Percentiles rank a stretch among this genome's conserved stretches.
Conservation (phyloP, 2,329 filamentous ascomycete species). For the Talaromyces sp. region DNA sequence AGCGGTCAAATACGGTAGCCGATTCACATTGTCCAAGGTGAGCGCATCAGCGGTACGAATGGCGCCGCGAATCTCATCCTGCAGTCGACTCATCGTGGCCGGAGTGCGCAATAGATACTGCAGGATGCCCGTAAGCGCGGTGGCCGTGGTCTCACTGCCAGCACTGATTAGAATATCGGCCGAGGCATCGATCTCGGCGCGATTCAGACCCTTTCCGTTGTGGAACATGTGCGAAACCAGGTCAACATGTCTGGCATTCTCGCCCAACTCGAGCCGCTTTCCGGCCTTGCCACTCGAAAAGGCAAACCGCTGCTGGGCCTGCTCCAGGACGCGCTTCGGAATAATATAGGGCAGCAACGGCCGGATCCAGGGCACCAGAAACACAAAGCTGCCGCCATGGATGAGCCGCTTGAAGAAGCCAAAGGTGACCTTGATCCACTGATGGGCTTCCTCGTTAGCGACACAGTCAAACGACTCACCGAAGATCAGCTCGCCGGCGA, state of each 20-base stretch:
- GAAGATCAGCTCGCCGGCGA: neutral
- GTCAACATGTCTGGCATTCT: neutral
- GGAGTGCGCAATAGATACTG: constrained; percentile 28
- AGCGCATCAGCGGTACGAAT: constrained; percentile 28
- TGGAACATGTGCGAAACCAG: neutral
- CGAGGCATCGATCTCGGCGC: constrained; percentile 35
- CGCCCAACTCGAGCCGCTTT: no score
- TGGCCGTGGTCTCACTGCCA: constrained; percentile 51
- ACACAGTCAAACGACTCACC: neutral
- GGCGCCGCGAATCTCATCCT: constrained; percentile 40
- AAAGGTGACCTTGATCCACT: neutral
- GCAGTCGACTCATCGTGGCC: constrained; percentile 42
- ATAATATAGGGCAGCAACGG: neutral
- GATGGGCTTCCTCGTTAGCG: neutral
- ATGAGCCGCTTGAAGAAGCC: neutral
- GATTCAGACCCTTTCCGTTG: constrained; percentile 15
- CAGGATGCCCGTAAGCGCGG: constrained; percentile 46
- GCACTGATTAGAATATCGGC: constrained; percentile 46
- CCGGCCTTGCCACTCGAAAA: neutral
- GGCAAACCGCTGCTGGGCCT: neutral
- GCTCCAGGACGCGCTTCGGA: neutral
- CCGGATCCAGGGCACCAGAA: neutral
- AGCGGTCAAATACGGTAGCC: constrained; percentile 51
- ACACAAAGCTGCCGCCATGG: neutral
- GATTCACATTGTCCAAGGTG: constrained; percentile 41